phyloP scores from a whole-genome alignment of 805 yeast species.

The Metschnikowia borealis region DNA sequence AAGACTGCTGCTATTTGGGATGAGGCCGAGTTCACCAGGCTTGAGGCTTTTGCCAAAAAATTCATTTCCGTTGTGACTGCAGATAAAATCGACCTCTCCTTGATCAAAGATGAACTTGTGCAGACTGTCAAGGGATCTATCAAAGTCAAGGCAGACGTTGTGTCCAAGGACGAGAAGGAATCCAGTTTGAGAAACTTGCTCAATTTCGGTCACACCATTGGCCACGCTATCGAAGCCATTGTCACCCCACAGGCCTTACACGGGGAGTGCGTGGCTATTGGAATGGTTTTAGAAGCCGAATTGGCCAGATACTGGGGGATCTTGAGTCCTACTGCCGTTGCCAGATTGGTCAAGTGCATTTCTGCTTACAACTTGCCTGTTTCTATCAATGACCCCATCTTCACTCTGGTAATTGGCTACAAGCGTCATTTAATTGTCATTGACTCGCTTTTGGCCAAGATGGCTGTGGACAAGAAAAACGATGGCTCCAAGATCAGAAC shows the following conservation, averaged over 20 bases:
- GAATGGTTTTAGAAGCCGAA: constrained; percentile 93
- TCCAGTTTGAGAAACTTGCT: constrained; percentile 87
- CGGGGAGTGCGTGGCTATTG: constrained; percentile 99
- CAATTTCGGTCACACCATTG: constrained; percentile 95
- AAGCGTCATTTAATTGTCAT: constrained; percentile 66
- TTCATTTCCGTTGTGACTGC: constrained; percentile 64
- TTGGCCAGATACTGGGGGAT: constrained; percentile 87
- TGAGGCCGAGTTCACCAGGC: constrained; percentile 77
- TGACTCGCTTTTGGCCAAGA: constrained; percentile 67
- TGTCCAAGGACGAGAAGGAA: constrained; percentile 90
- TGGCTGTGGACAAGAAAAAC: constrained; percentile 96
- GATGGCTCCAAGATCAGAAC: constrained; percentile 89
- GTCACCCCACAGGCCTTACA: constrained; percentile 94
- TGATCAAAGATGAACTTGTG: constrained; percentile 70
- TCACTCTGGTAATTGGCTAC: constrained; percentile 60
- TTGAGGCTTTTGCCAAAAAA: constrained; percentile 68
- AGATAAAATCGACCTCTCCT: constrained; percentile 47
- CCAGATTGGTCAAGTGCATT: constrained; percentile 78
- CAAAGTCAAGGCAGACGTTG: constrained; percentile 89
- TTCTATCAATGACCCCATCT: constrained; percentile 65
- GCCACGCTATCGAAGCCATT: constrained; percentile 98
- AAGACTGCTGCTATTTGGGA: constrained; percentile 99
- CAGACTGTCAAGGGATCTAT: constrained; percentile 82
- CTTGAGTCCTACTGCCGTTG: constrained; percentile 88
- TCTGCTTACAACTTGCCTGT: constrained; percentile 85